A percentile compares a stretch with the other conserved stretches of the same genome.
Evolutionary conservation across 768 basidiomycete genomes (phyloP).

Genomic region (Sarcomyxa edulis): DNA sequence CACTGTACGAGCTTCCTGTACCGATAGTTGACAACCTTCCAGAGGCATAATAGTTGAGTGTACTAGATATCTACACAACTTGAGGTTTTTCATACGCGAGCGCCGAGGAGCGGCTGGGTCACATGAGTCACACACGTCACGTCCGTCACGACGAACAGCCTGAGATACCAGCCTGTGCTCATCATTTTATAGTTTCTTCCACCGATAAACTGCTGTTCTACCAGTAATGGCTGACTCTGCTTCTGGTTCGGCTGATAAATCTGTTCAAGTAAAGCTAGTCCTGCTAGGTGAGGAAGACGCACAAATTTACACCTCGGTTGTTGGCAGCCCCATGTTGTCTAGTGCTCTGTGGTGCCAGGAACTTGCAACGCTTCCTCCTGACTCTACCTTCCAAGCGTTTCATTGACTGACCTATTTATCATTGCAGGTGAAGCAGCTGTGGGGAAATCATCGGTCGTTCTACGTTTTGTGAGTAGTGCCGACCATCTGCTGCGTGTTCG

Average conservation of each 20-base stretch:
- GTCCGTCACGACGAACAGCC: no score
- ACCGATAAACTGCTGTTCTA: conserved; percentile 10
- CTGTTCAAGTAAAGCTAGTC: conserved; percentile 97
- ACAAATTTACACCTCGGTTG: no score
- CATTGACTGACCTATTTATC: conserved; percentile 10
- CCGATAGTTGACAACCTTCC: no score
- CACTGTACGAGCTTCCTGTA: conserved; percentile 31
- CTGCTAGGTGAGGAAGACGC: conserved; percentile 65
- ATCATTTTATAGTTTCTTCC: conserved; percentile 4
- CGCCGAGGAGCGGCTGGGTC: no score
- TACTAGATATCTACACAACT: no score
- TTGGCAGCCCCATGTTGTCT: no score
- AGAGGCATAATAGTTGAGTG: no score
- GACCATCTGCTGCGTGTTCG: no score
- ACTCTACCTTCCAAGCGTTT: conserved; percentile 7
- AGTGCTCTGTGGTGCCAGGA: no score
- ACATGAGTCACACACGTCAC: no score
- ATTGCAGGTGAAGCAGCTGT: conserved; percentile 91
- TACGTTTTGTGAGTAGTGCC: conserved; percentile 76
- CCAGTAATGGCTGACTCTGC: conserved; percentile 67
- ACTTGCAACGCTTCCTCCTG: conserved; percentile 4
- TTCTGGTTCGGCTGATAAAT: conserved; percentile 76
- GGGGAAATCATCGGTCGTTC: conserved; percentile 97
- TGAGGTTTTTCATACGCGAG: no score
- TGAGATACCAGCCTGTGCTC: not conserved